A percentile compares a stretch with the other conserved stretches of the same genome.
Conservation (phyloP, 345 rosid genomes). For the Pistacia vera region DNA sequence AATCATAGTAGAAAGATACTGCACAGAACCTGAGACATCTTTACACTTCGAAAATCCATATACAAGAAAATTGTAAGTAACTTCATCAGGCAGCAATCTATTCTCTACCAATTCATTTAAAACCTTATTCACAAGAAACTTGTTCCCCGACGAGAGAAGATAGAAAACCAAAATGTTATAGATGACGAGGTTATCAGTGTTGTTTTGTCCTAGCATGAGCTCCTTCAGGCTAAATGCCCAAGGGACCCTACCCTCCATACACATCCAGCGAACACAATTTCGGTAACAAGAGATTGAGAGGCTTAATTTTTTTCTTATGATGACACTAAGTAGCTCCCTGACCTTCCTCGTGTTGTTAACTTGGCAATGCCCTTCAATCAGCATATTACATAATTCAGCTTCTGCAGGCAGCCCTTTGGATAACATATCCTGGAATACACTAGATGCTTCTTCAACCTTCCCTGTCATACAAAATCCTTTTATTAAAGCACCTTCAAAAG, state of each 20-base stretch:
- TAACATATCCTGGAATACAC: constrained; percentile 35
- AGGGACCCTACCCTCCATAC: constrained; percentile 40
- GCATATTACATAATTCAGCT: constrained; percentile 35
- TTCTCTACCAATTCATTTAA: constrained; percentile 50
- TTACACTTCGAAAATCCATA: constrained; percentile 51
- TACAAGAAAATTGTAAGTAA: constrained; percentile 65
- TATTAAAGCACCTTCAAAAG: constrained; percentile 42
- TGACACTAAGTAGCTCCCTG: constrained; percentile 43
- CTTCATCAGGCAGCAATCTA: constrained; percentile 51
- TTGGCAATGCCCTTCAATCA: constrained; percentile 56
- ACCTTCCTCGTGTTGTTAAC: constrained; percentile 42
- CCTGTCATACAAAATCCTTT: constrained; percentile 56
- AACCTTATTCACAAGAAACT: constrained; percentile 33
- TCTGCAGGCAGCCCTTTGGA: constrained; percentile 37
- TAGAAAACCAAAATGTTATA: constrained; percentile 63
- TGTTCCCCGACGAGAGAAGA: constrained; percentile 45
- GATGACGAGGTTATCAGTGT: constrained; percentile 27
- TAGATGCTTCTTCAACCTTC: constrained; percentile 50
- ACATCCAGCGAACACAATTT: constrained; percentile 48
- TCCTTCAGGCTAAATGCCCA: constrained; percentile 54
- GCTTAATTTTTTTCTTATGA: constrained; percentile 46
- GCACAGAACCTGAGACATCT: constrained; percentile 42
- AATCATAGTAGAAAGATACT: constrained; percentile 61
- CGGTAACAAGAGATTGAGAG: constrained; percentile 53
- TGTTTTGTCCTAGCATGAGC: constrained; percentile 43